Conservation (phyloP, 208 protist species). For the Leishmania mexicana region DNA sequence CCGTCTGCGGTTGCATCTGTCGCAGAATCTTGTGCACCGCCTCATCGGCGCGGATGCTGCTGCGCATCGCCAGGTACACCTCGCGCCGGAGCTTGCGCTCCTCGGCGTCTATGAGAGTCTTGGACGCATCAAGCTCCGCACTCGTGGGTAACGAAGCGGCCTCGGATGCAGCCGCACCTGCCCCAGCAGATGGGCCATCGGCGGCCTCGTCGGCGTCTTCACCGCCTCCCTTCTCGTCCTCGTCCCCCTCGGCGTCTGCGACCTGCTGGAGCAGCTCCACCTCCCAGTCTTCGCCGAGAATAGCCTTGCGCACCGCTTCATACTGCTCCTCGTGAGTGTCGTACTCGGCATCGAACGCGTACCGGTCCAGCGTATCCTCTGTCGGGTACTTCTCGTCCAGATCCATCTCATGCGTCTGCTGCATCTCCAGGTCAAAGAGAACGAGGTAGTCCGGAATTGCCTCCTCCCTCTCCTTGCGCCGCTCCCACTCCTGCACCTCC, state of each 20-base stretch:
- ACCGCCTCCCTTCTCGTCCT: constrained; percentile 35
- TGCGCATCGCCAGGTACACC: constrained; percentile 99
- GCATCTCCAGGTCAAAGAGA: constrained; percentile 94
- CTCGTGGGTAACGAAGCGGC: background rate
- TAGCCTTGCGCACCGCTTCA: constrained; percentile 80
- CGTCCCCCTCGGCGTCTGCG: constrained; percentile 54
- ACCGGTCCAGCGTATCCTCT: constrained; percentile 93
- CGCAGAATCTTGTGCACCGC: constrained; percentile 98
- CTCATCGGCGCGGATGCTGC: constrained; percentile 97
- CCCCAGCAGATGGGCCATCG: background rate
- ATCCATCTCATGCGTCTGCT: constrained; percentile 96
- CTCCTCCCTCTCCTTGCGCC: constrained; percentile 72
- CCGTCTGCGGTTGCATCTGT: constrained; percentile 69
- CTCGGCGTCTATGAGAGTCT: constrained; percentile 54
- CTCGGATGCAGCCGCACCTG: background rate
- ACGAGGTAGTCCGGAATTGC: constrained; percentile 85
- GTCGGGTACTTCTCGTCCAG: constrained; percentile 91
- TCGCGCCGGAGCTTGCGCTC: constrained; percentile 91
- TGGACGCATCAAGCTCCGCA: constrained; percentile 32
- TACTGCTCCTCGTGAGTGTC: constrained; percentile 94
- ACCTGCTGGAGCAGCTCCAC: constrained; percentile 72
- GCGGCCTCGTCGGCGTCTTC: constrained; percentile 11
- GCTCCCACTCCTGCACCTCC: constrained; percentile 88
- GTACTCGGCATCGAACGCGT: constrained; percentile 94
- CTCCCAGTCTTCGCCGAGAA: constrained; percentile 94